Percentiles rank a stretch among this genome's conserved stretches.
Conservation (phyloP, 129 eudicot species). For the Apium graveolens region DNA sequence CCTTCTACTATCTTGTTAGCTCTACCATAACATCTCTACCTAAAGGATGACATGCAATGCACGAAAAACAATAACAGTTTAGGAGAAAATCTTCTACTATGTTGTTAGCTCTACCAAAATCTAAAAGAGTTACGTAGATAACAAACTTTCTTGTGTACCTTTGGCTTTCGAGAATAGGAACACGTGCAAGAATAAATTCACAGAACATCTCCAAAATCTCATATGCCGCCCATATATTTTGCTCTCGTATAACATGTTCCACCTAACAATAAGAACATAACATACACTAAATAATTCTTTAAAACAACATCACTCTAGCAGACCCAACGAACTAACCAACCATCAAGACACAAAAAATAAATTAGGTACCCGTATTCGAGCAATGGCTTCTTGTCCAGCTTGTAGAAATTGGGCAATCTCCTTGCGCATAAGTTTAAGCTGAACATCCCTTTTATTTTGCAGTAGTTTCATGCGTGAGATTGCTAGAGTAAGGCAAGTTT, state of each 20-base stretch:
- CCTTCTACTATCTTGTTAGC: background rate
- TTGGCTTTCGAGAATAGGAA: slow-evolving; percentile 92
- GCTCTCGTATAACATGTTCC: slow-evolving; percentile 92
- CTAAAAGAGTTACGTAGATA: background rate
- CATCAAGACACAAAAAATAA: background rate
- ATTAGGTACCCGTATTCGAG: slow-evolving; percentile 67
- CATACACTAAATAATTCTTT: background rate
- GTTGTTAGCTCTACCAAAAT: background rate
- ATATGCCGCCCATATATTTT: slow-evolving; percentile 86
- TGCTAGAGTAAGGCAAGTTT: slow-evolving; percentile 80
- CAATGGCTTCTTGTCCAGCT: slow-evolving; percentile 90
- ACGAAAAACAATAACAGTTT: background rate
- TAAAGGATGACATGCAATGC: slow-evolving; percentile 2
- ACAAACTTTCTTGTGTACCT: slow-evolving; percentile 30
- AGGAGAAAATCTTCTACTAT: background rate
- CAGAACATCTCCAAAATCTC: slow-evolving; percentile 92
- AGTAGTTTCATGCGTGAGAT: slow-evolving; percentile 84
- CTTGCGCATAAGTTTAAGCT: slow-evolving; percentile 80
- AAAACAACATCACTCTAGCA: background rate
- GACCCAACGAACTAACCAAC: slow-evolving; percentile 2
- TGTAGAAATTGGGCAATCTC: slow-evolving; percentile 90
- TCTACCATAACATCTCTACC: background rate
- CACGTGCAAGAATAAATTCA: slow-evolving; percentile 89
- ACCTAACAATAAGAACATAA: slow-evolving; percentile 40
- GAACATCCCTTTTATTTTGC: slow-evolving; percentile 85